Percentiles rank a stretch among this genome's conserved stretches.
These are phyloP conservation scores for Stagonosporopsis cucurbitacearum DNA, from an alignment of 2,329 filamentous ascomycete genomes.

Conservation along the genomic window DNA sequence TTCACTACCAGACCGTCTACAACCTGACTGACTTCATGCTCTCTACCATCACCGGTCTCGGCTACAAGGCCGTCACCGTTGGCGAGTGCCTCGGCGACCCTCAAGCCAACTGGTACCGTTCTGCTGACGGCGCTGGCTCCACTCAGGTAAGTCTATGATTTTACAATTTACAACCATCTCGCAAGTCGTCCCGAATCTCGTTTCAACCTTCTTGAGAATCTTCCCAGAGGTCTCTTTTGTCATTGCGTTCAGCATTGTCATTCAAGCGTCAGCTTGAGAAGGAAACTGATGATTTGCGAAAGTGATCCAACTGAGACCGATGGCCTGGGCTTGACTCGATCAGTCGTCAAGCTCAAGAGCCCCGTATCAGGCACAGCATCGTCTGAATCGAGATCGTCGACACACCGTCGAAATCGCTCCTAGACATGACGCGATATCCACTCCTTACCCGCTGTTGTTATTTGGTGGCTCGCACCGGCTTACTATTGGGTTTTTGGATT, in stretches of 20 bases:
- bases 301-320: constrained; percentile 16
- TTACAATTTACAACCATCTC: constrained; percentile 8
- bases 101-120: constrained; percentile 57
- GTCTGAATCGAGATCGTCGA: constrained; percentile 14
- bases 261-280: constrained; percentile 21
- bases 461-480: constrained; percentile 10
- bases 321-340: constrained; percentile 11
- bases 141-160: constrained; percentile 22
- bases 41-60: constrained; percentile 46
- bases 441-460: constrained; percentile 5
- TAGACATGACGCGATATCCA: constrained; percentile 6
- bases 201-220: constrained; percentile 11
- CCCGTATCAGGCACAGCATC: constrained; percentile 8
- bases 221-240: constrained; percentile 16
- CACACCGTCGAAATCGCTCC: constrained; percentile 7
- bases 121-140: constrained; percentile 37
- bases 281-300: constrained; percentile 14
- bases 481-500: constrained; percentile 3
- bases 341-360: constrained; percentile 8
- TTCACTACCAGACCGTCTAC: constrained; percentile 54
- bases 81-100: constrained; percentile 58
- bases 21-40: constrained; percentile 56
- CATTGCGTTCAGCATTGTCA: constrained; percentile 20
- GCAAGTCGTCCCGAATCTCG: constrained; percentile 12
- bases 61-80: constrained; percentile 55